A percentile compares a stretch with the other conserved stretches of the same genome.
Conservation (phyloP, 768 basidiomycete species). For the Leucosporidium creatinivorum region DNA sequence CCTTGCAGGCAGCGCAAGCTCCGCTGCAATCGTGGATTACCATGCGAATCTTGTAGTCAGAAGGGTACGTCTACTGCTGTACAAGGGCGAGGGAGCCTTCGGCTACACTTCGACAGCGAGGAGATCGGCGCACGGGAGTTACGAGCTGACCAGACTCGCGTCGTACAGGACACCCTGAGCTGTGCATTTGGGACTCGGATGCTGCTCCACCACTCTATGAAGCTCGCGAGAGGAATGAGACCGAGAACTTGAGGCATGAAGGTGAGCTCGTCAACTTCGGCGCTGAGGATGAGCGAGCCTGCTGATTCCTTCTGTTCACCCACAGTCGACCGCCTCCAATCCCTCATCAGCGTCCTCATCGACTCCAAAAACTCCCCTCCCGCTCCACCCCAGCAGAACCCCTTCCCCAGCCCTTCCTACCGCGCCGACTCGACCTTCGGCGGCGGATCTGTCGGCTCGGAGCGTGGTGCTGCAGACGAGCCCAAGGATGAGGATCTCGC, state of each 20-base stretch:
- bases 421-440: not conserved
- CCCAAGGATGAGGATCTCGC: not conserved
- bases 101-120: too few species aligned
- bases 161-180: not conserved
- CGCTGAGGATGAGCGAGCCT: not conserved
- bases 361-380: not conserved
- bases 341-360: not conserved
- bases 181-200: not conserved
- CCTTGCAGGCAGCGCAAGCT: not conserved
- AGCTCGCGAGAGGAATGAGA: constrained; percentile 10
- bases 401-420: not conserved
- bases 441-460: not conserved
- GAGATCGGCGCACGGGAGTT: too few species aligned
- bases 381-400: not conserved
- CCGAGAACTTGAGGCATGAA: constrained; percentile 3
- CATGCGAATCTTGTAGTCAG: too few species aligned
- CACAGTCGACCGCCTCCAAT: constrained; percentile 6
- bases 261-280: not conserved
- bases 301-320: too few species aligned
- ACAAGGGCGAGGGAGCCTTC: too few species aligned
- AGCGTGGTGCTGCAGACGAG: not conserved
- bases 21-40: constrained; percentile 7
- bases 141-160: too few species aligned
- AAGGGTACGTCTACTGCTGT: too few species aligned
- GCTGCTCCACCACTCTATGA: not conserved